phyloP scores from a whole-genome alignment of 2,329 filamentous ascomycete species.

The Spiromastix sp. region DNA sequence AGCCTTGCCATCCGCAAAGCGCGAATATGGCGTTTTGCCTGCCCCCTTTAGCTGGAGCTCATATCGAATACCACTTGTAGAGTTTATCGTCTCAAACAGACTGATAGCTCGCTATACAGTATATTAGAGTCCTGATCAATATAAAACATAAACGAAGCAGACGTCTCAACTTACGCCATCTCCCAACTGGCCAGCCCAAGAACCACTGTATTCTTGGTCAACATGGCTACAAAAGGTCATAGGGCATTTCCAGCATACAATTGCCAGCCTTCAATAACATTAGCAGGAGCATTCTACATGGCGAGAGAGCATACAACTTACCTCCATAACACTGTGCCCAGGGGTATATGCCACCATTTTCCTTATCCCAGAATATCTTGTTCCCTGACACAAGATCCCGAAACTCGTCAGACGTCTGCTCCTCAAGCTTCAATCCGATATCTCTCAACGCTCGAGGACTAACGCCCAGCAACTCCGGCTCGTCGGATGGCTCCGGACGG shows the following conservation, averaged over 20 bases:
- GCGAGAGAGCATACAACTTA: slow-evolving; percentile 8
- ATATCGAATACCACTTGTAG: slow-evolving; percentile 59
- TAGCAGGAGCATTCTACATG: neutral
- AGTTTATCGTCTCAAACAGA: slow-evolving; percentile 79
- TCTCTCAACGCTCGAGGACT: slow-evolving; percentile 70
- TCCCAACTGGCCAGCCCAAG: slow-evolving; percentile 92
- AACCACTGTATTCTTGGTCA: slow-evolving; percentile 47
- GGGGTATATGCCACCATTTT: slow-evolving; percentile 74
- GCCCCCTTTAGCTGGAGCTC: slow-evolving; percentile 94
- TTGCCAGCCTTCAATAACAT: slow-evolving; percentile 33
- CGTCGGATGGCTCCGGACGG: slow-evolving; percentile 60
- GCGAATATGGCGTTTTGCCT: slow-evolving; percentile 84
- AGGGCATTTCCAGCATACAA: slow-evolving; percentile 27
- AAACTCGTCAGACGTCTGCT: slow-evolving; percentile 65
- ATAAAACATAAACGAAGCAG: neutral
- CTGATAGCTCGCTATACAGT: slow-evolving; percentile 62
- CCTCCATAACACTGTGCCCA: slow-evolving; percentile 99
- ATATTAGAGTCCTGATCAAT: slow-evolving; percentile 2
- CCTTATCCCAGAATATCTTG: slow-evolving; percentile 63
- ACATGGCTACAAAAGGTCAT: slow-evolving; percentile 4
- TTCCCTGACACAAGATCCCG: slow-evolving; percentile 70
- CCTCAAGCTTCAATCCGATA: slow-evolving; percentile 61
- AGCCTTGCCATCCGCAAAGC: slow-evolving; percentile 92
- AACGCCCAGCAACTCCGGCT: slow-evolving; percentile 70
- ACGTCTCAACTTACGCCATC: slow-evolving; percentile 50